phyloP scores from a whole-genome alignment of 768 basidiomycete species.

The Fibroporia radiculosa region DNA sequence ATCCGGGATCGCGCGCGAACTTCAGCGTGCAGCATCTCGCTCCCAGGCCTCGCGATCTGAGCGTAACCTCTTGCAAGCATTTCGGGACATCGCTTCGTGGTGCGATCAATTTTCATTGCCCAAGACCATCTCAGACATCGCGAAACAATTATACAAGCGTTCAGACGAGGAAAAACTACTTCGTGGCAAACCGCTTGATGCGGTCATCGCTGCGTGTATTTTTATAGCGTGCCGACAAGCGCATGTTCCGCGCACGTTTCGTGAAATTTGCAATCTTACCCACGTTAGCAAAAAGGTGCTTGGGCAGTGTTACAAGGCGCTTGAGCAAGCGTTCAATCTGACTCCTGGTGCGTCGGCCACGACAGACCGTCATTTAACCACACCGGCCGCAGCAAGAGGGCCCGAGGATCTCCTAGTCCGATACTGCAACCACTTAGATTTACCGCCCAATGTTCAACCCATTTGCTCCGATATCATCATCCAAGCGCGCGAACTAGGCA shows the following conservation, averaged over 20 bases:
- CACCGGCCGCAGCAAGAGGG: constrained; percentile 47
- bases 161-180: constrained; percentile 93
- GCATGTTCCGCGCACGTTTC: constrained; percentile 92
- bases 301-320: constrained; percentile 87
- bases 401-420: constrained; percentile 87
- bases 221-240: constrained; percentile 96
- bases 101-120: constrained; percentile 94
- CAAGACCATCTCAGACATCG: constrained; percentile 90
- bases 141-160: constrained; percentile 95
- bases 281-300: constrained; percentile 92
- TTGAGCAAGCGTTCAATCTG: constrained; percentile 85
- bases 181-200: constrained; percentile 85
- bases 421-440: constrained; percentile 87
- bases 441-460: constrained; percentile 74
- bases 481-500: constrained; percentile 72
- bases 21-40: constrained; percentile 87
- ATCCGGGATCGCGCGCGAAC: constrained; percentile 82
- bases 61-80: constrained; percentile 80
- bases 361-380: constrained; percentile 23
- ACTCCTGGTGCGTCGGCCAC: constrained; percentile 68
- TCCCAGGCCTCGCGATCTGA: constrained; percentile 73
- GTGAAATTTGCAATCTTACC: constrained; percentile 90
- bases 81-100: constrained; percentile 87
- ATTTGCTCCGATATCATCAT: constrained; percentile 80
- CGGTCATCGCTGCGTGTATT: constrained; percentile 95